Percentiles rank a stretch among this genome's conserved stretches.
Conservation (phyloP, 345 rosid species). For the Heritiera fomes region DNA sequence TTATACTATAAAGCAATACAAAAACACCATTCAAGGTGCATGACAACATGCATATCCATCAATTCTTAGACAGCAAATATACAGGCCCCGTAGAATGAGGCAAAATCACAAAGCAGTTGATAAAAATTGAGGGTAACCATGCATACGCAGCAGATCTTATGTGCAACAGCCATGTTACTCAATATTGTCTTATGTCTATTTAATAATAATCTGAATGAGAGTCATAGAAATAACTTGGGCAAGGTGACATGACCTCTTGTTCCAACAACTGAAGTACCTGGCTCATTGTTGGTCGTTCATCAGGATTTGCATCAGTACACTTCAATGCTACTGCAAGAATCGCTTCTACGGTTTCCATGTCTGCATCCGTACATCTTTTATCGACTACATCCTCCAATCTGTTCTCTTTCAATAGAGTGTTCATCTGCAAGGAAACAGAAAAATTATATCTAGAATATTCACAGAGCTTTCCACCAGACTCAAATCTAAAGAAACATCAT, state of each 20-base stretch:
- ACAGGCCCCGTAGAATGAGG: constrained; percentile 22
- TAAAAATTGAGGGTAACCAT: background rate
- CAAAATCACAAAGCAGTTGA: constrained; percentile 2
- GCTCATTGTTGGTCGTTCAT: constrained; percentile 83
- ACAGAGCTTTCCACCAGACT: background rate
- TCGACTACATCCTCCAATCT: constrained; percentile 72
- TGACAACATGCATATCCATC: constrained; percentile 4
- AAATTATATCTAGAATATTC: background rate
- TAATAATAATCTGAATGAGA: constrained; percentile 82
- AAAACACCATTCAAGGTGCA: background rate
- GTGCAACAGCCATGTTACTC: background rate
- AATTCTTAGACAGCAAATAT: background rate
- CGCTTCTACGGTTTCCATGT: constrained; percentile 72
- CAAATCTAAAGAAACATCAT: background rate
- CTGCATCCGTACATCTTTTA: constrained; percentile 56
- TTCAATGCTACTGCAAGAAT: constrained; percentile 74
- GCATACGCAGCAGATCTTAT: constrained; percentile 9
- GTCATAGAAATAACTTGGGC: constrained; percentile 81
- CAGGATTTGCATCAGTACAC: constrained; percentile 82
- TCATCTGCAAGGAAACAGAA: constrained; percentile 53
- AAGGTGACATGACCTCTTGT: constrained; percentile 92
- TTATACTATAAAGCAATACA: background rate
- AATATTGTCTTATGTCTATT: background rate
- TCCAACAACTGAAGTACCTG: constrained; percentile 85
- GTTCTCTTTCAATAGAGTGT: constrained; percentile 73